Conservation (phyloP, 371 early-diverging fungal genomes). For the Dichotomocladium elegans region DNA sequence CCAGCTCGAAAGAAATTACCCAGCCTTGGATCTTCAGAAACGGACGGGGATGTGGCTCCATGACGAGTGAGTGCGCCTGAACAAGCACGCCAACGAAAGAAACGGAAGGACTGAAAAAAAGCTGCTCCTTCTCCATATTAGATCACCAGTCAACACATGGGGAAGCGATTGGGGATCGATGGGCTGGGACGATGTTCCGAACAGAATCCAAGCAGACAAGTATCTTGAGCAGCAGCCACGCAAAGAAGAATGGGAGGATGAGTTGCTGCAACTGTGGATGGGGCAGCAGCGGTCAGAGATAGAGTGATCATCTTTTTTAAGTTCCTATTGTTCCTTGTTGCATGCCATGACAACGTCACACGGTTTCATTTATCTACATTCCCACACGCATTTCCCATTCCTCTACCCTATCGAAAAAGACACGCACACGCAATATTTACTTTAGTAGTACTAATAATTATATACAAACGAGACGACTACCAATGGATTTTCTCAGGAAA, state of each 20-base stretch:
- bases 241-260: conserved; percentile 53
- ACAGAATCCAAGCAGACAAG: conserved; percentile 33
- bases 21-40: conserved; percentile 48
- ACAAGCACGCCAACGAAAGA: not conserved
- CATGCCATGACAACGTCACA: no score
- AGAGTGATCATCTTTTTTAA: no score
- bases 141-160: conserved; percentile 41
- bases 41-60: conserved; percentile 53
- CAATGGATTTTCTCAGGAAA: conserved; percentile 51
- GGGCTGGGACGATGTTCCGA: conserved; percentile 37
- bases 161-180: conserved; percentile 28
- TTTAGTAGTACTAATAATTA: no score
- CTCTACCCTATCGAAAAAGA: no score
- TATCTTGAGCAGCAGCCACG: conserved; percentile 21
- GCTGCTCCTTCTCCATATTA: conserved; percentile 1
- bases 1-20: conserved; percentile 40
- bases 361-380: no score
- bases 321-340: no score
- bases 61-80: conserved; percentile 27
- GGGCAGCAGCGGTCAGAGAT: no score
- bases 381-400: no score
- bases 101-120: not conserved
- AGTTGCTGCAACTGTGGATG: no score
- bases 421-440: no score
- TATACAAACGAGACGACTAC: conserved; percentile 27